Evolutionary conservation across 2,329 filamentous ascomycete species (phyloP).

Genomic region (Metarhizium brunneum): DNA sequence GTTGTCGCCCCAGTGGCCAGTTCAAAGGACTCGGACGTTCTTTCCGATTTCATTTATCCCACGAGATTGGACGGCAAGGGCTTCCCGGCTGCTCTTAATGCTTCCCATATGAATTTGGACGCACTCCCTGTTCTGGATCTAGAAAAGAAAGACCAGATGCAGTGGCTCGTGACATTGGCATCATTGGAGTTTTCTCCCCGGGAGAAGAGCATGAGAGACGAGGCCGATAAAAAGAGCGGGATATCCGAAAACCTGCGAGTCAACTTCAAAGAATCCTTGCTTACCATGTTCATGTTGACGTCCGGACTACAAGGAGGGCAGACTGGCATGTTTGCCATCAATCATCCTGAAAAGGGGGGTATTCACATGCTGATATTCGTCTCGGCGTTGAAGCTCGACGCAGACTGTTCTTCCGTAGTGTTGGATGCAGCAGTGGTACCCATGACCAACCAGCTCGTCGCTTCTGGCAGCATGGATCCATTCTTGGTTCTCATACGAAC

Average conservation of each 20-base stretch:
- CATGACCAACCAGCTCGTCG: constrained; percentile 26
- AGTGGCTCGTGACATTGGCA: constrained; percentile 30
- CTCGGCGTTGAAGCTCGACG: constrained; percentile 35
- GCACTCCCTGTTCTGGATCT: constrained; percentile 32
- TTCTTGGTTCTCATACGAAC: constrained; percentile 23
- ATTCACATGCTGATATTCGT: constrained; percentile 30
- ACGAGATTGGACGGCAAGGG: constrained; percentile 15
- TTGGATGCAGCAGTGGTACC: constrained; percentile 39
- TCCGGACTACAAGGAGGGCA: constrained; percentile 35
- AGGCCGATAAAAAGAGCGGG: constrained; percentile 10
- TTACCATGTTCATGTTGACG: constrained; percentile 35
- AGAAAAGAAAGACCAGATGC: constrained; percentile 19
- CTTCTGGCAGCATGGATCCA: constrained; percentile 17
- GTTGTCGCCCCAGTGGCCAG: constrained; percentile 26
- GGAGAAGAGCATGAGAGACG: constrained; percentile 28
- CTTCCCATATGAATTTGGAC: constrained; percentile 34
- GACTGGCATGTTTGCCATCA: constrained; percentile 34
- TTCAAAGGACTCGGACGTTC: constrained; percentile 13
- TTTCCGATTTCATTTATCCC: constrained; percentile 28
- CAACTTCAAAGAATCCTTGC: constrained; percentile 40
- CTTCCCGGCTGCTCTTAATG: constrained; percentile 28
- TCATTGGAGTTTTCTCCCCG: constrained; percentile 31
- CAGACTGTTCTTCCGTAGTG: constrained; percentile 29
- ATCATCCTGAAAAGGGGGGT: constrained; percentile 20
- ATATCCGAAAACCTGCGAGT: constrained; percentile 24